Conservation (phyloP, 73 alveolate genomes). For the Durusdinium trenchii region DNA sequence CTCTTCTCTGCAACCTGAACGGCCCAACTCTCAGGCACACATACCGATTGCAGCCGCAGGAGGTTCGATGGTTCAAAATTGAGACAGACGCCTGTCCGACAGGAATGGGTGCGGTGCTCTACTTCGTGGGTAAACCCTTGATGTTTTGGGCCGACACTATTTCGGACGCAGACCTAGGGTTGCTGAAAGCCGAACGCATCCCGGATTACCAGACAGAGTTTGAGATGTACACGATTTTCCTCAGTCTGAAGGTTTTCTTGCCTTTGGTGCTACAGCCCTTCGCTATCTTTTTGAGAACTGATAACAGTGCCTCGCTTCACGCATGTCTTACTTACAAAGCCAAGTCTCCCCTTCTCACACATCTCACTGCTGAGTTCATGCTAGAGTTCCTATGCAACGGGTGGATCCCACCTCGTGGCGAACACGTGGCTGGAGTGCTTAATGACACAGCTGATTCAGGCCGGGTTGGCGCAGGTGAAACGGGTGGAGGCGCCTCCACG, state of each 20-base stretch:
- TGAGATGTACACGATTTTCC: neutral
- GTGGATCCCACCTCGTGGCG: neutral
- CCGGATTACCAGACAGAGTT: slow-evolving; percentile 2
- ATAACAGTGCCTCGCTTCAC: neutral
- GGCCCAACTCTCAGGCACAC: neutral
- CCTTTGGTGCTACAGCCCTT: neutral
- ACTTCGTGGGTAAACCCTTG: neutral
- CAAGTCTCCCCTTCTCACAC: neutral
- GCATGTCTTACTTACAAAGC: neutral
- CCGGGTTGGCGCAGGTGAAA: neutral
- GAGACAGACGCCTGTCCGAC: neutral
- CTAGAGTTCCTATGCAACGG: neutral
- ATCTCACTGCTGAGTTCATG: neutral
- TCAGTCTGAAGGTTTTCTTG: neutral
- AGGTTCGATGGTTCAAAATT: neutral
- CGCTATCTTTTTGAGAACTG: neutral
- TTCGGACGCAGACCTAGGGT: neutral
- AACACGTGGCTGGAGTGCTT: neutral
- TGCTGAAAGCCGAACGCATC: neutral
- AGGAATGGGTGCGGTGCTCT: slow-evolving; percentile 20
- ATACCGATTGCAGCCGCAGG: neutral
- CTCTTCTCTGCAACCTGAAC: neutral
- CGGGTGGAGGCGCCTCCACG: neutral
- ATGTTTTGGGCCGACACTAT: neutral
- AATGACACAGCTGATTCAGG: slow-evolving; percentile 26